phyloP scores from a whole-genome alignment of 176 grass and related monocot species.

The Hsuehochloa calcarea region DNA sequence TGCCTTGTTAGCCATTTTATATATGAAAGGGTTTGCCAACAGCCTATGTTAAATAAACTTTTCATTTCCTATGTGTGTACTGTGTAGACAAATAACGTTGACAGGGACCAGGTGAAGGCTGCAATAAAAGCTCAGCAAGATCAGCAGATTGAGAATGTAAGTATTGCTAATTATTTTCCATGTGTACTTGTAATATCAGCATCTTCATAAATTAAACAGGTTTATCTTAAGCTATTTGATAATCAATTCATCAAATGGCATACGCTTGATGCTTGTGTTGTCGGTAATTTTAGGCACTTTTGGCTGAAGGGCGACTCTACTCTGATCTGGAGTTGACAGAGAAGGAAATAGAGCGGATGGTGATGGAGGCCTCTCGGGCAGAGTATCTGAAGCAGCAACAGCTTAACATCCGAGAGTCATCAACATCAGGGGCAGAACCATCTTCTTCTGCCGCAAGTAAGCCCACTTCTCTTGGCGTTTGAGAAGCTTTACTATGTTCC shows the following conservation, averaged over 20 bases:
- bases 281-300: constrained; percentile 62
- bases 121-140: constrained; percentile 99
- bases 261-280: constrained; percentile 4
- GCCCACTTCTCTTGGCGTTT: neutral
- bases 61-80: constrained; percentile 33
- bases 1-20: constrained; percentile 13
- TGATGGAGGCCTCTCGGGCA: constrained; percentile 90
- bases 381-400: constrained; percentile 75
- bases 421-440: constrained; percentile 84
- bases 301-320: constrained; percentile 89
- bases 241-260: neutral
- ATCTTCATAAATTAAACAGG: neutral
- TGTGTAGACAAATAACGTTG: constrained; percentile 80
- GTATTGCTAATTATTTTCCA: constrained; percentile 20
- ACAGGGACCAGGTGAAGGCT: constrained; percentile 94
- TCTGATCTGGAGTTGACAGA: constrained; percentile 96
- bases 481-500: neutral
- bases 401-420: constrained; percentile 59
- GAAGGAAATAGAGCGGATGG: constrained; percentile 99
- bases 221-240: neutral
- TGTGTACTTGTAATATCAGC: neutral
- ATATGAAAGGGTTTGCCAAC: neutral
- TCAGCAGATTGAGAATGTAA: constrained; percentile 96
- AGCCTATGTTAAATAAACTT: constrained; percentile 21
- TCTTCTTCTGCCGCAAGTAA: constrained; percentile 83